These are phyloP conservation scores for Discostella stelligeroides DNA, from an alignment of 108 stramenopile species.

Conservation along the genomic window DNA sequence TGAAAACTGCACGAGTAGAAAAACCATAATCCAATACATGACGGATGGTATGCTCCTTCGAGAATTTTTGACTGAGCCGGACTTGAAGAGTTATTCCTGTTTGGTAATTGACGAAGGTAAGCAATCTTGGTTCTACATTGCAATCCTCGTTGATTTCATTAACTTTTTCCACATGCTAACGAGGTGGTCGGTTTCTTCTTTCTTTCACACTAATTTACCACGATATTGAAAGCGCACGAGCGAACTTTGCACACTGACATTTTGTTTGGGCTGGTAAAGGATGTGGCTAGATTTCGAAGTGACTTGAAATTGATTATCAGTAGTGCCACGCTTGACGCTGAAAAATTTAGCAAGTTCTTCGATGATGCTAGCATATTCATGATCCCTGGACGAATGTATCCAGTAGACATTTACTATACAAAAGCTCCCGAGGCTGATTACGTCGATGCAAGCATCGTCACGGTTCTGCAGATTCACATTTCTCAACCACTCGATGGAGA, in stretches of 20 bases:
- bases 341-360: conserved; percentile 98
- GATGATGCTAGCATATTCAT: conserved; percentile 98
- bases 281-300: conserved; percentile 92
- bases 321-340: conserved; percentile 97
- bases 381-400: conserved; percentile 92
- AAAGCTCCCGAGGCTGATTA: conserved; percentile 99
- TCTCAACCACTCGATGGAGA: conserved; percentile 97
- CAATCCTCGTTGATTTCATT: no score
- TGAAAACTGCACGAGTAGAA: conserved; percentile 95
- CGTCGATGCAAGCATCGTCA: conserved; percentile 98
- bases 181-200: no score
- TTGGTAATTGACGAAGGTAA: conserved; percentile 94
- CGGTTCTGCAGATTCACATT: conserved; percentile 97
- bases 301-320: conserved; percentile 96
- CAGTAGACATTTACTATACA: conserved; percentile 95
- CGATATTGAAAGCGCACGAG: conserved; percentile 81
- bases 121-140: no score
- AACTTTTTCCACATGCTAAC: no score
- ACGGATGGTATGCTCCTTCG: conserved; percentile 97
- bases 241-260: conserved; percentile 97
- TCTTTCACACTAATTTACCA: no score
- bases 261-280: conserved; percentile 96
- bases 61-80: conserved; percentile 97
- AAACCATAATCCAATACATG: conserved; percentile 96
- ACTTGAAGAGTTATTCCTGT: conserved; percentile 94